Evolutionary conservation across 2,329 filamentous ascomycete genomes (phyloP).

Genomic region (Bipolaris cookei): DNA sequence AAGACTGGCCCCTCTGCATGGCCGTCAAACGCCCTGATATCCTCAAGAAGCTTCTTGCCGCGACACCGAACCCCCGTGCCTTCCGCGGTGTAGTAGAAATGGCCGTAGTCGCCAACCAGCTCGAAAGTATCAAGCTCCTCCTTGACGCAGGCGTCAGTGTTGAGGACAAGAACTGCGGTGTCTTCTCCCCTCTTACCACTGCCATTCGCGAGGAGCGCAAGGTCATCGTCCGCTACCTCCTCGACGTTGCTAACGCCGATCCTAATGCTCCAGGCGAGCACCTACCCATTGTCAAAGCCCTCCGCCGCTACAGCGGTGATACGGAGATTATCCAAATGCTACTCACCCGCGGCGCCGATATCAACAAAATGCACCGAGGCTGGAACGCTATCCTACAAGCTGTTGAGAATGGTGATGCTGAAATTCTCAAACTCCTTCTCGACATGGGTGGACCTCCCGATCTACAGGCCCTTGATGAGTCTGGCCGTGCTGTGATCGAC

Average conservation of each 20-base stretch:
- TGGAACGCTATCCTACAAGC: conserved; percentile 47
- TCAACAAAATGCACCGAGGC: conserved; percentile 61
- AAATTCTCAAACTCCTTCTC: conserved; percentile 43
- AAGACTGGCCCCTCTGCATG: conserved; percentile 75
- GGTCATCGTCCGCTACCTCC: conserved; percentile 66
- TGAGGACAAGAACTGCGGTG: conserved; percentile 74
- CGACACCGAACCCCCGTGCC: conserved; percentile 64
- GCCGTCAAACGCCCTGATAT: conserved; percentile 67
- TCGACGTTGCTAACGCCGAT: conserved; percentile 67
- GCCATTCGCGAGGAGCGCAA: conserved; percentile 68
- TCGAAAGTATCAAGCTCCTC: conserved; percentile 71
- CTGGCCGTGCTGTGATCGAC: conserved; percentile 40
- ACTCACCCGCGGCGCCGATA: conserved; percentile 68
- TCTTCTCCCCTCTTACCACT: conserved; percentile 72
- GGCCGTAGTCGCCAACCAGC: conserved; percentile 69
- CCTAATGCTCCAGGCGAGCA: conserved; percentile 73
- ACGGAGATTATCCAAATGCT: conserved; percentile 68
- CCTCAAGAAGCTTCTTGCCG: conserved; percentile 62
- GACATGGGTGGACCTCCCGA: conserved; percentile 45
- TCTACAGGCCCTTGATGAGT: conserved; percentile 40
- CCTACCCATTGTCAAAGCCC: conserved; percentile 72
- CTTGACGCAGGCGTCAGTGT: conserved; percentile 69
- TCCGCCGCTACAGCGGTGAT: conserved; percentile 66
- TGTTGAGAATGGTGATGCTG: conserved; percentile 45
- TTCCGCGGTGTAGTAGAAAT: conserved; percentile 72